A percentile compares a stretch with the other conserved stretches of the same genome.
Evolutionary conservation across 805 yeast genomes (phyloP).

Genomic region (Ogataea trehalophila): DNA sequence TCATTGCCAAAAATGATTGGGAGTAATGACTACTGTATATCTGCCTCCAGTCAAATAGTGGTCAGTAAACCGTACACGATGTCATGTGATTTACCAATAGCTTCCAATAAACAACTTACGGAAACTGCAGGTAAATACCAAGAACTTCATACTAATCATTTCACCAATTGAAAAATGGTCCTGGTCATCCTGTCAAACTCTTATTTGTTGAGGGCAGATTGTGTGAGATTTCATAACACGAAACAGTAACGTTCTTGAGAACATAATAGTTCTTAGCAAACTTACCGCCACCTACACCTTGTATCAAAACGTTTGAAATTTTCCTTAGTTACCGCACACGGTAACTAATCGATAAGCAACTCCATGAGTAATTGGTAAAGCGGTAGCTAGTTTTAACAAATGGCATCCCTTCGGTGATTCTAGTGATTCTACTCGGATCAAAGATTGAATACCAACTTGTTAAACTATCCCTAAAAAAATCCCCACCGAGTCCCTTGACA

Average conservation of each 20-base stretch:
- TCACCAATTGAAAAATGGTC: conserved; percentile 35
- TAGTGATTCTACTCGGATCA: conserved; percentile 31
- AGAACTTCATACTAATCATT: conserved; percentile 55
- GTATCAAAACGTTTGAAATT: conserved; percentile 47
- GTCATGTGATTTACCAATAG: conserved; percentile 61
- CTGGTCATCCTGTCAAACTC: conserved; percentile 65
- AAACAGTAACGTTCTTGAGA: conserved; percentile 50
- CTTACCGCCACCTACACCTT: conserved; percentile 82
- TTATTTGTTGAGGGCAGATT: conserved; percentile 57
- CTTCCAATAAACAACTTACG: conserved; percentile 26
- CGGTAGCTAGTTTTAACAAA: conserved; percentile 64
- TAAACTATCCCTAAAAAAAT: conserved; percentile 17
- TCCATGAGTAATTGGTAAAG: conserved; percentile 58
- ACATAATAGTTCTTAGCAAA: conserved; percentile 45
- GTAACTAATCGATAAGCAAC: conserved; percentile 44
- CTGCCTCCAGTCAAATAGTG: conserved; percentile 81
- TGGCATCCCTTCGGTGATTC: conserved; percentile 43
- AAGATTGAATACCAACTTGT: conserved; percentile 34
- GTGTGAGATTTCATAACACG: conserved; percentile 36
- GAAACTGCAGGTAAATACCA: conserved; percentile 63
- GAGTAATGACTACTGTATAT: conserved; percentile 76
- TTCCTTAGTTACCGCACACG: conserved; percentile 28
- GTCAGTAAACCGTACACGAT: conserved; percentile 80
- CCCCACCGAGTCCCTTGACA: conserved; percentile 11
- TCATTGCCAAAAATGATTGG: conserved; percentile 58